These are phyloP conservation scores for Verticillium alfalfae DNA, from an alignment of 2,329 filamentous ascomycete genomes.

Conservation along the genomic window DNA sequence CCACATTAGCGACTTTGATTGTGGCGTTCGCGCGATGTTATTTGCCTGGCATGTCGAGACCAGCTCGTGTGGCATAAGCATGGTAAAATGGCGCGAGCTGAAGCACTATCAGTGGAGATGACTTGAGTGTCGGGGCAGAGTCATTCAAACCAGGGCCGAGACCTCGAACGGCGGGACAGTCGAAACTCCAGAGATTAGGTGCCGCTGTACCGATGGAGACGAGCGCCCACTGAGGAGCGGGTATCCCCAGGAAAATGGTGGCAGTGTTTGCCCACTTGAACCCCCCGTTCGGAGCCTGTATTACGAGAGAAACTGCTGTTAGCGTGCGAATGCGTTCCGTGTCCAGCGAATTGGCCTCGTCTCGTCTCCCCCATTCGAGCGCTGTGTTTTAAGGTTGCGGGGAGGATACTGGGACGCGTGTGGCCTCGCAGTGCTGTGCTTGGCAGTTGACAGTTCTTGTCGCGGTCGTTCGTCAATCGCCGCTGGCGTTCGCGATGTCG, in stretches of 20 bases:
- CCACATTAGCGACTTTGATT: not conserved
- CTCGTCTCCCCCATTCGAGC: not conserved
- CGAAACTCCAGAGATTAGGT: not conserved
- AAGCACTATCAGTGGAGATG: not conserved
- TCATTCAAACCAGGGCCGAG: not conserved
- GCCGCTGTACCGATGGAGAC: not conserved
- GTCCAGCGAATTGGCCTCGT: not conserved
- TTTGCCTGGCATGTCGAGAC: not conserved
- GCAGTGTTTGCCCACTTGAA: not conserved
- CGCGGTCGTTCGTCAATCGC: not conserved
- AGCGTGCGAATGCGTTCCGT: not conserved
- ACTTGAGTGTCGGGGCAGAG: not conserved
- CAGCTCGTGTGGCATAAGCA: not conserved
- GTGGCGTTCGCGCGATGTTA: not conserved
- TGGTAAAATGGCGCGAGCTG: not conserved
- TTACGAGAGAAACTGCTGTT: constrained; percentile 1
- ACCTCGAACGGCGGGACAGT: not conserved
- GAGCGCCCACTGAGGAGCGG: not conserved
- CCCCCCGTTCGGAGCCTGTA: not conserved
- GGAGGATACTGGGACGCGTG: not conserved
- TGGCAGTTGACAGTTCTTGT: not conserved
- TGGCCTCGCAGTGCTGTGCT: not conserved
- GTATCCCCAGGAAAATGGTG: not conserved
- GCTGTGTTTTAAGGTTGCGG: constrained; percentile 1
- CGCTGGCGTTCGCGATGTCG: not conserved